Evolutionary conservation across 1,139 yeast genomes (phyloP), one percentile per base, ranked within the genome.

Genomic region (Yamadazyma triangularis): DNA sequence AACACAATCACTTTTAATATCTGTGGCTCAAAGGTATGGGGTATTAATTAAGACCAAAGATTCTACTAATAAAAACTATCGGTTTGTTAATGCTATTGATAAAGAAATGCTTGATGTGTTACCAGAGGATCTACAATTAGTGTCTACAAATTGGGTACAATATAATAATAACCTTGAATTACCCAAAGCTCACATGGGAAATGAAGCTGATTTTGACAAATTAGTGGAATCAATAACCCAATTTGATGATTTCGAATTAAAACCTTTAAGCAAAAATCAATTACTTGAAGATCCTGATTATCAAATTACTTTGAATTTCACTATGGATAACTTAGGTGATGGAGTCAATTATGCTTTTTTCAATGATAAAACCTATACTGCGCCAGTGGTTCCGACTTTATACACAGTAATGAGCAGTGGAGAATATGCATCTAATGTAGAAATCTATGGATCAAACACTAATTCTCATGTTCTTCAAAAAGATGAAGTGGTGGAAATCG

Each of bases 341-440:
- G 97, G 97, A 57, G 68, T 83, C 37, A 86, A 84, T 60, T 89
- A 88, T 53, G 96, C 96, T 8, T 79, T 88, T 60, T 86, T 89
- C 77, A 86, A 88, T 67, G 79, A 83, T 54, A 67, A 80, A 43
- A 70, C 94, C n/a, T 89, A 75, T 59, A 68, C 75, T 15, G 56
- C 73, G 23, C 95, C 96, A 35, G 80, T 78, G 57, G 91, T 88
- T 11, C 97, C 97, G 25, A 68, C 89, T 2, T 62, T 89, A 40
- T 70, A 73, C 56, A 75, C 95, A 3, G 94, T 76, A n/a, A 53
- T 86, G 45, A 66, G 83, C 25, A 76, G 93, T 31, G 87, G 84
- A 30, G 33, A 46, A 4, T 37, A 31, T 22, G 75, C 81, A 21
- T 61, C 70, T 26, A 69, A 81, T 51, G 46, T 47, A 13, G 36